Evolutionary conservation across 148 eudicot species (phyloP), one percentile per base, ranked within the genome.

Genomic region (Nepenthes mirabilis): DNA sequence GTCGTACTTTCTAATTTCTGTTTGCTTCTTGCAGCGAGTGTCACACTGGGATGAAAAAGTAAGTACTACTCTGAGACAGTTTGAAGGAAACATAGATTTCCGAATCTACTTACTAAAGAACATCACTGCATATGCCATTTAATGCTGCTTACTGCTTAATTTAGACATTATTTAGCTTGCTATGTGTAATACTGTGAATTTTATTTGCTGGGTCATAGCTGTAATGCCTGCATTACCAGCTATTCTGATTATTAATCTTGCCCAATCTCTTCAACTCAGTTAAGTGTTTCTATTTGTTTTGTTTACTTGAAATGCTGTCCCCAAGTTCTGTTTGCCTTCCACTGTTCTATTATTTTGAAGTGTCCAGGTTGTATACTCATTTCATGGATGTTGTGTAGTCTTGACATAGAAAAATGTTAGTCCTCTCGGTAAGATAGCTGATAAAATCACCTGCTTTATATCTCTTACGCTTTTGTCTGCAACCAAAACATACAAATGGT

Each of bases 151-250:
- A 23, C 61, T 65, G 48, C 56, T 64, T 47, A 35, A 65, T 60
- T 71, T 45, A 54, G 68, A 75, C 56, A 49, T 63, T 47, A 40
- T 70, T 67, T 67, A 54, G 50, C 77, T 68, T 74, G 66, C 64
- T 34, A 75, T 71, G 64, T 71, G 58, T 67, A 56, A 47, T 70
- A 55, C 43, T 68, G 66, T 81, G 84, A 65, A 70, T 11, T 8
- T 56, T 11, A 40, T 40, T 40, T 8, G 8, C 45, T 40, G 45
- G 23, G 45, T 40, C 8, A 40, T 3, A 40, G 8, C 45, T 40
- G 37, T n/a, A 5, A 14, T 58, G 10, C 33, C 50, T 40, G 35
- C 50, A 14, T 43, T 6, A 49, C 45, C 45, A 11, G 10, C 13
- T n/a, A 49, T 11, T 5, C 10, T 49, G 52, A 11, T 10, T 49